phyloP scores from a whole-genome alignment of 169 alveolate genomes.

The Babesia gibsoni region DNA sequence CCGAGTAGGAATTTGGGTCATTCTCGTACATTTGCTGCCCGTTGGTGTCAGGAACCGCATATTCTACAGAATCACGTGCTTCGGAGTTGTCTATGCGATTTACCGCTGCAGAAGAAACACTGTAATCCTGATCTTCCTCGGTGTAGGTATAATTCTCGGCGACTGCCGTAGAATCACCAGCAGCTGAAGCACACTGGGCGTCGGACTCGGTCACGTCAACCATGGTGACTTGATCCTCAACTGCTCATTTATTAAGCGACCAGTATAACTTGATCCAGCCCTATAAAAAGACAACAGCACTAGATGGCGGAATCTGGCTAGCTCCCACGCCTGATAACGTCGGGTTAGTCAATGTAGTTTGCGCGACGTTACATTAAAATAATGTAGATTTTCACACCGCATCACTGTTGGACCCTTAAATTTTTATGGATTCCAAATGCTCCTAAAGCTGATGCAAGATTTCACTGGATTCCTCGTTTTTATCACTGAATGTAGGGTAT shows the following conservation, averaged over 20 bases:
- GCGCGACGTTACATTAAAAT: too few relatives aligned
- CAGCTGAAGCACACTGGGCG: constrained; percentile 3
- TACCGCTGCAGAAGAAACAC: constrained; percentile 4
- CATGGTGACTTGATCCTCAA: background rate
- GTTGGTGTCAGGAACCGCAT: constrained; percentile 13
- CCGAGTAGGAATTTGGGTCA: background rate
- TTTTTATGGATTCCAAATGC: too few relatives aligned
- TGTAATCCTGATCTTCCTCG: constrained; percentile 13
- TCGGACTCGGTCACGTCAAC: constrained; percentile 4
- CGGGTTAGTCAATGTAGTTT: constrained; percentile 8
- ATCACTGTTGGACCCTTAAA: too few relatives aligned
- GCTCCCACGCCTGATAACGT: constrained; percentile 45
- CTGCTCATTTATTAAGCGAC: background rate
- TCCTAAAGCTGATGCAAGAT: too few relatives aligned
- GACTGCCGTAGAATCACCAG: background rate
- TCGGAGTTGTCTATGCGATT: constrained; percentile 55
- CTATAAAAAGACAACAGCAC: too few relatives aligned
- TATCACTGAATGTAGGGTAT: too few relatives aligned
- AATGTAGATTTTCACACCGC: too few relatives aligned
- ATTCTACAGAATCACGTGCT: constrained; percentile 8
- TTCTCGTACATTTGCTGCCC: constrained; percentile 39
- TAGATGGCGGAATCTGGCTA: too few relatives aligned
- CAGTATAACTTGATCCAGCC: too few relatives aligned
- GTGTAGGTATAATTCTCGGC: constrained; percentile 34
- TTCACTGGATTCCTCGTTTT: too few relatives aligned